phyloP scores from a whole-genome alignment of 306 rosid species.

The Comarum palustre region DNA sequence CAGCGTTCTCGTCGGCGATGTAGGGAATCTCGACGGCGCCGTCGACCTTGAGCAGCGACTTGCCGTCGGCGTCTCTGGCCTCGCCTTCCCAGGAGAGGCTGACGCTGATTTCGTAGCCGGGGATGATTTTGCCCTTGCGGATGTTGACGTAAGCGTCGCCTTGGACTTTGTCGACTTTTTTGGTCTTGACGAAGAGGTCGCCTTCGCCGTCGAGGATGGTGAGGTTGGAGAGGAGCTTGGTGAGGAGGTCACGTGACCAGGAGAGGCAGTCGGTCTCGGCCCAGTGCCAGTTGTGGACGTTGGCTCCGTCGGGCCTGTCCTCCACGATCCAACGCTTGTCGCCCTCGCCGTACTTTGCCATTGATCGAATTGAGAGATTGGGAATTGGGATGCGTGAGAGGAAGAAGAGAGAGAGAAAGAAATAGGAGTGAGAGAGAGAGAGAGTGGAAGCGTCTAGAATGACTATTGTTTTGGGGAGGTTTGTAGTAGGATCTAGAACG shows the following conservation, averaged over 20 bases:
- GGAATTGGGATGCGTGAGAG: not conserved
- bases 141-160: slow-evolving; percentile 93
- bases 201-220: slow-evolving; percentile 67
- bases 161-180: slow-evolving; percentile 50
- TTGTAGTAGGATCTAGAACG: slow-evolving; percentile 12
- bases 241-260: slow-evolving; percentile 68
- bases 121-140: slow-evolving; percentile 89
- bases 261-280: slow-evolving; percentile 83
- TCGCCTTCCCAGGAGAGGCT: slow-evolving; percentile 75
- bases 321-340: slow-evolving; percentile 98
- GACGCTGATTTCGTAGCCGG: slow-evolving; percentile 84
- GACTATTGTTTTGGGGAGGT: not conserved
- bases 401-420: not conserved
- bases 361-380: slow-evolving; percentile 9
- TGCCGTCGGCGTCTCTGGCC: slow-evolving; percentile 56
- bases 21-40: slow-evolving; percentile 86
- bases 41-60: slow-evolving; percentile 59
- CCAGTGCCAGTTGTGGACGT: slow-evolving; percentile 99
- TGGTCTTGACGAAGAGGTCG: slow-evolving; percentile 48
- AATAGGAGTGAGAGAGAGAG: not conserved
- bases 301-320: slow-evolving; percentile 86
- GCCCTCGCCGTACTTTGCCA: slow-evolving; percentile 94
- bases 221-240: slow-evolving; percentile 61
- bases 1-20: slow-evolving; percentile 90
- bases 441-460: too few relatives aligned